Evolutionary conservation across 2,329 filamentous ascomycete genomes (phyloP).

Genomic region (Daldinia sp.): DNA sequence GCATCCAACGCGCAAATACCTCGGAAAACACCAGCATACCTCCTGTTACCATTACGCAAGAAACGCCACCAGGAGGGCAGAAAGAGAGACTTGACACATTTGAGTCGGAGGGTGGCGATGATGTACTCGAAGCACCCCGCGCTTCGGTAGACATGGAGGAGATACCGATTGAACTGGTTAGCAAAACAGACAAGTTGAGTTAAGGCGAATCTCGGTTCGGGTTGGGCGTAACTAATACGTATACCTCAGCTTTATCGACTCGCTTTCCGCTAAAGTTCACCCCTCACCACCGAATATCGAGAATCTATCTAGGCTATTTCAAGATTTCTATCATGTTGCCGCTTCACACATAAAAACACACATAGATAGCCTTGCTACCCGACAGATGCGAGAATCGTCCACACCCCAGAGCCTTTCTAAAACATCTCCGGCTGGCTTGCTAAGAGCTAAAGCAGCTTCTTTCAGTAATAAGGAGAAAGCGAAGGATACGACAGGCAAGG

Average conservation of each 20-base stretch:
- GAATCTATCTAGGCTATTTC: slow-evolving; percentile 83
- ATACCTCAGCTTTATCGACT: slow-evolving; percentile 80
- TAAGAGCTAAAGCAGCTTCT: slow-evolving; percentile 64
- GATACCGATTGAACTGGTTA: slow-evolving; percentile 91
- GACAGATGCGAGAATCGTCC: slow-evolving; percentile 74
- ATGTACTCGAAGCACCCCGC: slow-evolving; percentile 56
- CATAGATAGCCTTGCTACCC: slow-evolving; percentile 79
- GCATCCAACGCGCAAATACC: slow-evolving; percentile 57
- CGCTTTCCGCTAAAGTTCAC: slow-evolving; percentile 85
- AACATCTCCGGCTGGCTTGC: slow-evolving; percentile 62
- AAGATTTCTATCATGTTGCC: slow-evolving; percentile 89
- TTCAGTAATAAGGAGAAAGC: slow-evolving; percentile 61
- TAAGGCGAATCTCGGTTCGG: slow-evolving; percentile 12
- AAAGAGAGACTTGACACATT: slow-evolving; percentile 56
- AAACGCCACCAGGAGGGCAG: slow-evolving; percentile 33
- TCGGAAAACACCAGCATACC: slow-evolving; percentile 52
- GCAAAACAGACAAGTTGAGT: slow-evolving; percentile 82
- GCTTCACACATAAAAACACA: slow-evolving; percentile 86
- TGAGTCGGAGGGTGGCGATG: slow-evolving; percentile 57
- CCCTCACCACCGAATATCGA: slow-evolving; percentile 84
- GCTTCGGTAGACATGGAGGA: slow-evolving; percentile 81
- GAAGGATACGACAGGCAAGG: slow-evolving; percentile 53
- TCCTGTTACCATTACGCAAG: slow-evolving; percentile 40
- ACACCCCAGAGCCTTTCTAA: slow-evolving; percentile 63
- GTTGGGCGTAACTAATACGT: slow-evolving; percentile 33